Evolutionary conservation across 2,329 filamentous ascomycete genomes (phyloP), one percentile per base, ranked within the genome.

Genomic region (Phyllosticta citribraziliensis): DNA sequence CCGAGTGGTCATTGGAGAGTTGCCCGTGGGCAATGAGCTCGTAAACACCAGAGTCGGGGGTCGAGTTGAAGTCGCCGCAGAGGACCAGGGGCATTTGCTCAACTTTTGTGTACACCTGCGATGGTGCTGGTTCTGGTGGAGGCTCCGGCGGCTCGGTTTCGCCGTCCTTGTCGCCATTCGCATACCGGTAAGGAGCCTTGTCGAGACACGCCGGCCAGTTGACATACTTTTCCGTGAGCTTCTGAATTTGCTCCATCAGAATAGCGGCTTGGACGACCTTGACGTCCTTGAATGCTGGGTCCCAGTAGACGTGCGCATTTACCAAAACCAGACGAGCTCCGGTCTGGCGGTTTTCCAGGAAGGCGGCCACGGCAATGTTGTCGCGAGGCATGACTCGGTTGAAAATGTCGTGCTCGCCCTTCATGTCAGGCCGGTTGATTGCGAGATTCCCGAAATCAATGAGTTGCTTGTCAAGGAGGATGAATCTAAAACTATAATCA

Each of bases 371-470:
- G 17, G 89, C 94, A 73, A 99, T 96, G 72, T 97, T 93, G 79
- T 99, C 94, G 76, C 94, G 91, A 64, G 93, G 92, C 94, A 97
- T 97, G 63, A 99, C 88, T 27, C 94, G 88, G 73, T 99, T 99
- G 82, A 96, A 97, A 62, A 97, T 93, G 69, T 99, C 94, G 71
- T 96, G 90, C 69, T 96, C 91, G 61, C 92, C 90, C 77, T 97
- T 97, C 85, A 97, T 96, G 72, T 97, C 94, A 2, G 92, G 90
- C 66, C 94, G 83, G 71, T 95, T 94, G 75, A 99, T 96, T 66
- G 93, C 93, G 61, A 91, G 89, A 63, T 90, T 88, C 47, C 89
- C 87, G 72, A 97, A 96, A 74, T 97, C 91, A 69, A 99, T 88
- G 65, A 96, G 79, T 70, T 96, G 89, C 78, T 97, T 97, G 77